Evolutionary conservation across 1,139 yeast genomes (phyloP).

Genomic region (Schwanniomyces etchellsii): DNA sequence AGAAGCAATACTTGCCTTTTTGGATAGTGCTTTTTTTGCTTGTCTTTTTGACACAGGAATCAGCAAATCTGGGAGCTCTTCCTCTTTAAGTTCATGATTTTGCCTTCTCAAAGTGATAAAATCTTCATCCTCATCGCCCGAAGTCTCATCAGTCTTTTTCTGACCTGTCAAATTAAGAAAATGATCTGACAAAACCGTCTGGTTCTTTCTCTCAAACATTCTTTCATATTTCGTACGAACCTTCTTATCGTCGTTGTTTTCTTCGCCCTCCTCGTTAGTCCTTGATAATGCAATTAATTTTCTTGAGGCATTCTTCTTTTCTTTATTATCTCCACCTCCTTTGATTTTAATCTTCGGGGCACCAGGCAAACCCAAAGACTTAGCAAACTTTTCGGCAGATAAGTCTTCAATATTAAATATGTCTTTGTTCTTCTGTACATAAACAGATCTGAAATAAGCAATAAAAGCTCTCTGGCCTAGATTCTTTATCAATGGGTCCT

Average conservation of each 20-base stretch:
- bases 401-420: constrained; percentile 72
- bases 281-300: constrained; percentile 52
- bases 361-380: constrained; percentile 88
- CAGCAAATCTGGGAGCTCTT: constrained; percentile 54
- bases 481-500: constrained; percentile 86
- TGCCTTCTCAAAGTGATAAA: constrained; percentile 75
- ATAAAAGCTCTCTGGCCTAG: constrained; percentile 94
- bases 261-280: constrained; percentile 66
- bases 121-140: constrained; percentile 60
- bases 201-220: constrained; percentile 94
- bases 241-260: constrained; percentile 30
- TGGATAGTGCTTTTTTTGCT: constrained; percentile 83
- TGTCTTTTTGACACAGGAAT: constrained; percentile 78
- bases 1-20: constrained; percentile 64
- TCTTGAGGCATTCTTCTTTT: constrained; percentile 77
- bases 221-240: constrained; percentile 88
- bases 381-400: constrained; percentile 81
- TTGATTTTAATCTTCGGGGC: constrained; percentile 85
- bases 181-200: constrained; percentile 85
- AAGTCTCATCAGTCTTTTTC: constrained; percentile 19
- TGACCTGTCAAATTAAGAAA: constrained; percentile 57
- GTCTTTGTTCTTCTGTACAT: constrained; percentile 82
- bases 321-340: constrained; percentile 50
- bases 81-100: constrained; percentile 65
- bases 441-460: constrained; percentile 79